A percentile compares a stretch with the other conserved stretches of the same genome.
Evolutionary conservation across 768 basidiomycete species (phyloP).

Genomic region (Leccinum pellstonianum): DNA sequence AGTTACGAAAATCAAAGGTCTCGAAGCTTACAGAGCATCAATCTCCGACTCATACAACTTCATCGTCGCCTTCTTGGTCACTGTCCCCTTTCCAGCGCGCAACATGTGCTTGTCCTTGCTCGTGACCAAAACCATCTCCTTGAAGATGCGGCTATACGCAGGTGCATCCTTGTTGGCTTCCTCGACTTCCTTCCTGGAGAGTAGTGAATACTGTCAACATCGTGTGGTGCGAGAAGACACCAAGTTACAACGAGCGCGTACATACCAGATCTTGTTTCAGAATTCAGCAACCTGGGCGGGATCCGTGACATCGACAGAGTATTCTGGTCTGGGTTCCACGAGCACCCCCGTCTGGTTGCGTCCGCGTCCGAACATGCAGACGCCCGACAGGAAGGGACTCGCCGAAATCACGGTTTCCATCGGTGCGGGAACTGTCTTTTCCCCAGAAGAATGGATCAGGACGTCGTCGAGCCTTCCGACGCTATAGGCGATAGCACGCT

Average conservation of each 20-base stretch:
- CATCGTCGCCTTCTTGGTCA: conserved; percentile 41
- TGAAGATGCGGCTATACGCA: conserved; percentile 44
- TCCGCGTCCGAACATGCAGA: conserved; percentile 41
- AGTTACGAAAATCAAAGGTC: background rate
- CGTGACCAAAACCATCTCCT: conserved; percentile 51
- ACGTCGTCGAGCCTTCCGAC: conserved; percentile 41
- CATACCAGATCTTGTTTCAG: conserved; percentile 40
- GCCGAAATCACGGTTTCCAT: conserved; percentile 32
- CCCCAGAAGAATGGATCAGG: conserved; percentile 31
- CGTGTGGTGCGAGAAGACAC: background rate
- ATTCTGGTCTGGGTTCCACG: conserved; percentile 34
- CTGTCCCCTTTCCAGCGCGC: conserved; percentile 48
- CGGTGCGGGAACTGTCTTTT: conserved; percentile 35
- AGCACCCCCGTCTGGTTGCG: conserved; percentile 31
- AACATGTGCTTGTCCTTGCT: conserved; percentile 42
- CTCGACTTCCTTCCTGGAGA: conserved; percentile 37
- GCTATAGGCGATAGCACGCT: conserved; percentile 15
- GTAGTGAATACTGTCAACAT: background rate
- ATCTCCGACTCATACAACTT: conserved; percentile 45
- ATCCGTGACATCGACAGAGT: conserved; percentile 32
- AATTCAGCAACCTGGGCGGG: conserved; percentile 29
- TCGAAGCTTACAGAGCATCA: conserved; percentile 37
- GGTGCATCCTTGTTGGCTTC: conserved; percentile 43
- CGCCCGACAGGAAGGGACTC: conserved; percentile 28
- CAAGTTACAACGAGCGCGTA: background rate